Percentiles rank a stretch among this genome's conserved stretches.
These are phyloP conservation scores for Leccinum griseonigrum DNA, from an alignment of 1,284 basidiomycete genomes.

Conservation along the genomic window DNA sequence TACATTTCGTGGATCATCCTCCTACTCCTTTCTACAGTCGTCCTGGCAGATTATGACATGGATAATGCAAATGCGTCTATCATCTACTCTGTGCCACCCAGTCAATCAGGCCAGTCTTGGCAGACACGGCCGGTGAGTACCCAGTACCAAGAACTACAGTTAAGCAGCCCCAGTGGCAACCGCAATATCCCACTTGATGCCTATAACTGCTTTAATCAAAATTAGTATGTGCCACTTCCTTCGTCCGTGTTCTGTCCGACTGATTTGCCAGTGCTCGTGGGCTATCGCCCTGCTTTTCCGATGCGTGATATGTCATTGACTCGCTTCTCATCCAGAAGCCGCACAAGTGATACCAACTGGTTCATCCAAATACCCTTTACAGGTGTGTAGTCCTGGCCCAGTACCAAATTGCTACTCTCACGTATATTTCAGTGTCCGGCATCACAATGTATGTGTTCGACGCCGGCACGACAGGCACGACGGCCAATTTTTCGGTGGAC, in stretches of 20 bases:
- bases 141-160: conserved; percentile 5
- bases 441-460: conserved; percentile 16
- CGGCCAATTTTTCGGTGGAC: conserved; percentile 25
- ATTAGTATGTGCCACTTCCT: conserved; percentile 20
- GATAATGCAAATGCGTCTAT: background rate
- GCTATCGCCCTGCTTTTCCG: background rate
- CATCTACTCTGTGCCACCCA: background rate
- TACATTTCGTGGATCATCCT: conserved; percentile 1
- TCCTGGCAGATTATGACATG: background rate
- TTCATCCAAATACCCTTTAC: conserved; percentile 20
- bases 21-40: conserved; percentile 14
- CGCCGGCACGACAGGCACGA: conserved; percentile 19
- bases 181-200: conserved; percentile 16
- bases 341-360: no score
- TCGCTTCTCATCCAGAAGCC: no score
- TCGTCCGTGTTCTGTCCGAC: conserved; percentile 1
- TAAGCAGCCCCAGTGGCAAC: conserved; percentile 23
- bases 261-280: conserved; percentile 16
- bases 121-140: conserved; percentile 7
- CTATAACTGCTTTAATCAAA: conserved; percentile 20
- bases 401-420: background rate
- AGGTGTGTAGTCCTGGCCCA: conserved; percentile 7
- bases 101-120: background rate
- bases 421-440: conserved; percentile 15
- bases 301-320: background rate